Percentiles rank a stretch among this genome's conserved stretches.
phyloP scores from a whole-genome alignment of 345 rosid genomes.

The Brassica cretica region DNA sequence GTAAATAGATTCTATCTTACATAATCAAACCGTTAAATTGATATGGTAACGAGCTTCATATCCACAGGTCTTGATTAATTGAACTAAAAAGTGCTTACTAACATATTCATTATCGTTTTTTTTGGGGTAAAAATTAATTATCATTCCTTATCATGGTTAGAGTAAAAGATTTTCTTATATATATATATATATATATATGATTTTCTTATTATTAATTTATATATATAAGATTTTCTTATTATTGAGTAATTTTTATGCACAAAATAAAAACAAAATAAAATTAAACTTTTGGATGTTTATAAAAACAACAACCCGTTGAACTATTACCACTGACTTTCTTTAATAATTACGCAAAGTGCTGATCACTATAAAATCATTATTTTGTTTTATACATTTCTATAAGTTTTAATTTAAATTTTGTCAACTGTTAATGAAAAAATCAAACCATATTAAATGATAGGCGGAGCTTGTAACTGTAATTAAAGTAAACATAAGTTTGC shows the following conservation, averaged over 20 bases:
- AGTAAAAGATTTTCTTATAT: conserved; percentile 6
- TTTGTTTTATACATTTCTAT: background rate
- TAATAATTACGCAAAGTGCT: background rate
- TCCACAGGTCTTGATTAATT: background rate
- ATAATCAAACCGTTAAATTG: background rate
- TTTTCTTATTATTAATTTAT: too few species aligned
- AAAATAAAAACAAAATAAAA: background rate
- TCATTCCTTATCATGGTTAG: too few species aligned
- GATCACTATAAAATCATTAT: background rate
- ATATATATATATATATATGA: background rate
- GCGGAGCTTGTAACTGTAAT: background rate
- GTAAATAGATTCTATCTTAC: background rate
- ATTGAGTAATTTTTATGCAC: background rate
- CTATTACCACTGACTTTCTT: background rate
- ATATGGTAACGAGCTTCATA: background rate
- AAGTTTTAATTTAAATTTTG: background rate
- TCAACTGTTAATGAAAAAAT: background rate
- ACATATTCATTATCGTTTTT: background rate
- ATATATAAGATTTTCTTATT: background rate
- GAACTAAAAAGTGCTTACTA: background rate
- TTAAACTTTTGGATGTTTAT: background rate
- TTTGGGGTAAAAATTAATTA: too few species aligned
- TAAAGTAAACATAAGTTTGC: background rate
- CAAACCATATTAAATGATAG: background rate
- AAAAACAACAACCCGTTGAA: background rate